Evolutionary conservation across 495 filamentous ascomycete species (phyloP).

Genomic region (Amniculicola lignicola): DNA sequence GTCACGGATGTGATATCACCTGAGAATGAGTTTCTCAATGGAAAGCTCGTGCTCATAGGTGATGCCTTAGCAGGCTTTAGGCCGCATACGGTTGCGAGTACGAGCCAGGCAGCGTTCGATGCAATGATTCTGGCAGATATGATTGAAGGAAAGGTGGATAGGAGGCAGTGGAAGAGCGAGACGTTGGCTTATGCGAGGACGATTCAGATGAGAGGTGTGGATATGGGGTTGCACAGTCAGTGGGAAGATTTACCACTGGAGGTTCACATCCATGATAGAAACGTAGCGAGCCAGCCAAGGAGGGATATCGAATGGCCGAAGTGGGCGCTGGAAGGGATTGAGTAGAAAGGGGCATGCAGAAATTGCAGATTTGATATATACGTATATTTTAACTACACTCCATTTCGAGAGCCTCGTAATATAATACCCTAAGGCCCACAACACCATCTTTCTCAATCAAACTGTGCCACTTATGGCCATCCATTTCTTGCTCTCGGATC

Average conservation of each 20-base stretch:
- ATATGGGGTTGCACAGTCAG: constrained; percentile 26
- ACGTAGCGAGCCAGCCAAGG: constrained; percentile 17
- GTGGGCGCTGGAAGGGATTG: constrained; percentile 4
- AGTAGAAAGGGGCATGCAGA: no score
- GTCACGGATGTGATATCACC: constrained; percentile 54
- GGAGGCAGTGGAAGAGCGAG: constrained; percentile 27
- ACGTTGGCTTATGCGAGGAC: constrained; percentile 27
- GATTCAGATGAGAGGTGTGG: constrained; percentile 23
- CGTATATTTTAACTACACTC: no score
- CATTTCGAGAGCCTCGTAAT: no score
- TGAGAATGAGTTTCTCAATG: constrained; percentile 46
- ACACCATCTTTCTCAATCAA: no score
- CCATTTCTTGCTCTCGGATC: constrained; percentile 35
- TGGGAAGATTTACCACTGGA: constrained; percentile 22
- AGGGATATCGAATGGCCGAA: constrained; percentile 18
- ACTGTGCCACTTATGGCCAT: no score
- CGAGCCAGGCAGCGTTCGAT: constrained; percentile 51
- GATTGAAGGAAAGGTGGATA: constrained; percentile 17
- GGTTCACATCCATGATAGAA: constrained; percentile 23
- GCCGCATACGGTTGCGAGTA: constrained; percentile 54
- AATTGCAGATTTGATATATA: no score
- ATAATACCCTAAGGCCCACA: no score
- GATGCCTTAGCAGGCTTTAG: constrained; percentile 57
- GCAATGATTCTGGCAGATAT: constrained; percentile 43
- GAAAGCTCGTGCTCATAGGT: constrained; percentile 53